Conservation (phyloP, 768 basidiomycete species). For the Lactarius hengduanensis region DNA sequence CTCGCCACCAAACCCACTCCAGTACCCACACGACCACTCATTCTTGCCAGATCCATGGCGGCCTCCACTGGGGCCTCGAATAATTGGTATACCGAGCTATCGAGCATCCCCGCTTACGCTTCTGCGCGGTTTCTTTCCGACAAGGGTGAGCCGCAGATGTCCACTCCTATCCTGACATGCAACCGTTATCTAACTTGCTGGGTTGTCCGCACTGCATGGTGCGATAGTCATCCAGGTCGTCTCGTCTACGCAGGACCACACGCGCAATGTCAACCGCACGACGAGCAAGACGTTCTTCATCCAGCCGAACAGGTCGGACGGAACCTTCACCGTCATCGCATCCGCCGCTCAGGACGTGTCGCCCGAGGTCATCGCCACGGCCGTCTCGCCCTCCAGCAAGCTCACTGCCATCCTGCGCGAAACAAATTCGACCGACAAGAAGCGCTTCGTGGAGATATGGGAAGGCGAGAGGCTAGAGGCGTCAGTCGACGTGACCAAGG, state of each 20-base stretch:
- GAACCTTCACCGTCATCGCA: constrained; percentile 18
- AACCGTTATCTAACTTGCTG: neutral
- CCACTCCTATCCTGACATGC: neutral
- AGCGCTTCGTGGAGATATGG: constrained; percentile 35
- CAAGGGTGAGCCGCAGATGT: constrained; percentile 17
- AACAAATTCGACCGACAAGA: constrained; percentile 25
- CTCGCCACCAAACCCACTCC: constrained; percentile 44
- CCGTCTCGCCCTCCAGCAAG: constrained; percentile 31
- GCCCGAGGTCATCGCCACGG: constrained; percentile 26
- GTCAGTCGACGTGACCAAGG: constrained; percentile 28
- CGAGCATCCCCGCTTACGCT: constrained; percentile 18
- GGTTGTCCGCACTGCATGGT: neutral
- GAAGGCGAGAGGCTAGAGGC: constrained; percentile 28
- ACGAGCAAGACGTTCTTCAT: constrained; percentile 26
- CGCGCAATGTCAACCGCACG: constrained; percentile 24
- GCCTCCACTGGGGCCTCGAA: constrained; percentile 10
- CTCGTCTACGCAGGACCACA: constrained; percentile 23
- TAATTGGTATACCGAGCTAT: constrained; percentile 25
- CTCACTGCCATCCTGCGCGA: constrained; percentile 32
- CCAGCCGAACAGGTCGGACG: constrained; percentile 16
- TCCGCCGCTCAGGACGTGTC: constrained; percentile 28
- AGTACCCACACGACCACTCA: constrained; percentile 10
- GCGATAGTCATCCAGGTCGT: constrained; percentile 23
- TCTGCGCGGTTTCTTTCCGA: constrained; percentile 27
- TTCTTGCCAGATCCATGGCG: constrained; percentile 8